These are phyloP conservation scores for Prunus yedoensis DNA, from an alignment of 331 rosid genomes.

Conservation along the genomic window DNA sequence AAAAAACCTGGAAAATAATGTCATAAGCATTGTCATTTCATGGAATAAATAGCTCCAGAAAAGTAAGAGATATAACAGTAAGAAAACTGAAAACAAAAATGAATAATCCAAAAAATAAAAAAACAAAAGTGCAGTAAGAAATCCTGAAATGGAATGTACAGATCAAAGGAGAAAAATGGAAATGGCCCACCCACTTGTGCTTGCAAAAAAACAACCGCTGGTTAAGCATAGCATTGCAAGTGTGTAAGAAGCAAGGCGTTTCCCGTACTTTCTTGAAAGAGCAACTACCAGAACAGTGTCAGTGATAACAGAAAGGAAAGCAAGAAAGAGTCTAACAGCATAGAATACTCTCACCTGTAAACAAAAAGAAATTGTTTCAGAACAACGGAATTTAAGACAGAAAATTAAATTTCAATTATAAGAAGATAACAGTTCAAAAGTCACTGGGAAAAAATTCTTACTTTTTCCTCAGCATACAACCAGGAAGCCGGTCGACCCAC, in stretches of 20 bases:
- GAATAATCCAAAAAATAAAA: background rate
- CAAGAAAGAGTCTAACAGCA: slow-evolving; percentile 85
- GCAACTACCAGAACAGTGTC: slow-evolving; percentile 91
- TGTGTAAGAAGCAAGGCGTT: slow-evolving; percentile 77
- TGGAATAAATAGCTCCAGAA: background rate
- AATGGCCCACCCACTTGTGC: slow-evolving; percentile 76
- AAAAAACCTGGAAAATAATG: slow-evolving; percentile 69
- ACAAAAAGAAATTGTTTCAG: slow-evolving; percentile 22
- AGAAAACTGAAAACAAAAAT: background rate
- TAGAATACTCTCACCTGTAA: slow-evolving; percentile 88
- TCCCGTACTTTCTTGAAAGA: slow-evolving; percentile 87
- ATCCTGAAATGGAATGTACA: background rate
- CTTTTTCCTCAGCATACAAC: slow-evolving; percentile 78
- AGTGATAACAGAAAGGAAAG: slow-evolving; percentile 66
- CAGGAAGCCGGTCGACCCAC: slow-evolving; percentile 89
- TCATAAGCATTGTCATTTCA: background rate
- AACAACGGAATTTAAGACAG: slow-evolving; percentile 8
- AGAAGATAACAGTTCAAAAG: slow-evolving; percentile 3
- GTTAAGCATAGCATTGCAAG: slow-evolving; percentile 96
- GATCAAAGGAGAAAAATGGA: background rate
- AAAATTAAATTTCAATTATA: no score
- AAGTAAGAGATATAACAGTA: background rate
- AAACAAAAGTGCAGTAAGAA: background rate
- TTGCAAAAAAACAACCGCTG: slow-evolving; percentile 96
- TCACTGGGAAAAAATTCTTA: slow-evolving; percentile 31